A percentile compares a stretch with the other conserved stretches of the same genome.
Evolutionary conservation across 805 yeast genomes (phyloP).

Genomic region (Saturnispora gosingensis): DNA sequence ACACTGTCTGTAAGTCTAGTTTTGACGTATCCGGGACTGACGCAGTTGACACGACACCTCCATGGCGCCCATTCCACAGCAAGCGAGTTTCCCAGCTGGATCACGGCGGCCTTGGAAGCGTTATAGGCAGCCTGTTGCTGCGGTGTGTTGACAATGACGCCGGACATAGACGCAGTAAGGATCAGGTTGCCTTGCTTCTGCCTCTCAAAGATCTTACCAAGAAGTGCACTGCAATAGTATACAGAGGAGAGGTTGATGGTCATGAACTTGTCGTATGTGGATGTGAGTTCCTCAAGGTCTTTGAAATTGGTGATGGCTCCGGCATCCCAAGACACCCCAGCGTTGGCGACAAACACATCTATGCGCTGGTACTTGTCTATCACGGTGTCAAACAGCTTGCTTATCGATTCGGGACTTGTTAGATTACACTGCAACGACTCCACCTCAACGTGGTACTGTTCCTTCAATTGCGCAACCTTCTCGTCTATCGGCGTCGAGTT

Average conservation of each 20-base stretch:
- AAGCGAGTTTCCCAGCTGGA: constrained; percentile 66
- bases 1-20: constrained; percentile 53
- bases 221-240: constrained; percentile 66
- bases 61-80: constrained; percentile 87
- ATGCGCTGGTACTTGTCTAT: constrained; percentile 31
- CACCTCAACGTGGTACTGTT: constrained; percentile 12
- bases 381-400: constrained; percentile 20
- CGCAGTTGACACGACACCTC: constrained; percentile 75
- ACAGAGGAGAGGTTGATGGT: constrained; percentile 73
- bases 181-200: constrained; percentile 73
- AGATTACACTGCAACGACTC: constrained; percentile 26
- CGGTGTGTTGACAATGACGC: constrained; percentile 78
- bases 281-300: constrained; percentile 33
- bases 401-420: constrained; percentile 24
- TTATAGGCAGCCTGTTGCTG: constrained; percentile 82
- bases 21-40: constrained; percentile 80
- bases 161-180: constrained; percentile 85
- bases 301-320: constrained; percentile 43
- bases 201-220: constrained; percentile 62
- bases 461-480: constrained; percentile 7
- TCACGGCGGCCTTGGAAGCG: constrained; percentile 76
- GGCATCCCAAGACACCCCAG: constrained; percentile 66
- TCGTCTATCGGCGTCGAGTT: constrained; percentile 14
- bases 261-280: constrained; percentile 64
- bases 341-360: constrained; percentile 36